Evolutionary conservation across 257 asterid species (phyloP), one percentile per base, ranked within the genome.

Genomic region (Plantago ovata): DNA sequence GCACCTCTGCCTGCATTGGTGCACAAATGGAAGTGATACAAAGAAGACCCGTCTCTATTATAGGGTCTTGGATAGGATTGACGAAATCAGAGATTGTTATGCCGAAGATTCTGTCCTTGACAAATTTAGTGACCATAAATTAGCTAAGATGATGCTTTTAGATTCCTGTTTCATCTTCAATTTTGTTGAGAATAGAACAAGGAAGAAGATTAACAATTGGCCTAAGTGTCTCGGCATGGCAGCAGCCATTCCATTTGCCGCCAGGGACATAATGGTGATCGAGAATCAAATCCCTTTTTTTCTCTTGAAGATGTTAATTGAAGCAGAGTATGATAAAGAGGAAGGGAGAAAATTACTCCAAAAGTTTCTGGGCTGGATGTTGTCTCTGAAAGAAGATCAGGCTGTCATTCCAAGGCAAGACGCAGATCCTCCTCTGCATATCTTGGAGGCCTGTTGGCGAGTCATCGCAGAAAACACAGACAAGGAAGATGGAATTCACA

Each of bases 241-340:
- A 6, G 48, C 49, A 20, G 15, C 61, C 11, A 0, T 11, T 13
- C 9, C 10, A 10, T 18, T 36, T 18, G 4, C 5, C 1, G 10
- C 32, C 14, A 48, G 21, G 0, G 61, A 56, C 10, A 13, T 39
- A 10, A 20, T 56, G 36, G 11, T 56, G 48, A 38, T 39, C 1
- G 61, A 56, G 49, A 56, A 56, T 13, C 61, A 56, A 40, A 39
- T 56, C 32, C 61, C 61, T 7, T 39, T 56, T 12, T 18, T 19
- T 13, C 38, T 56, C n/a, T 0, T 56, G 20, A 56, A 56, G 20
- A 16, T 59, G 10, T 14, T 59, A n/a, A 43, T 44, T 16, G 45
- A 24, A 43, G 52, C 19, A 8, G 7, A n/a, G 13, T 44, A 49
- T 14, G 24, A 42, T 9, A 20, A 23, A 43, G 41, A 24, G 3